Percentiles rank a stretch among this genome's conserved stretches.
Conservation (phyloP, 768 basidiomycete species). For the Tricholoma flavovirens region DNA sequence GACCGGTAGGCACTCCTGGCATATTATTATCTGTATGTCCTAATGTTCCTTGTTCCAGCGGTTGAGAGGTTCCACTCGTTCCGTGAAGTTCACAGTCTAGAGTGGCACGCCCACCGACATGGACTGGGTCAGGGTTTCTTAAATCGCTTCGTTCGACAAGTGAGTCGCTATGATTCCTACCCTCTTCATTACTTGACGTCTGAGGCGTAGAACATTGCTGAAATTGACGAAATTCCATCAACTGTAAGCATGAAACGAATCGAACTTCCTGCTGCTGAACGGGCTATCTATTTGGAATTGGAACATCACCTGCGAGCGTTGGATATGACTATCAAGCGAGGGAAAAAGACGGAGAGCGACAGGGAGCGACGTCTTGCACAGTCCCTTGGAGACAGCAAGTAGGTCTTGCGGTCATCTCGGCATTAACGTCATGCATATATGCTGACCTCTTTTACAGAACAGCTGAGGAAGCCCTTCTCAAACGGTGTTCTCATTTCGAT, state of each 20-base stretch:
- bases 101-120: conserved; percentile 91
- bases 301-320: conserved; percentile 89
- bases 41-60: conserved; percentile 35
- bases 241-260: conserved; percentile 57
- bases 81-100: conserved; percentile 86
- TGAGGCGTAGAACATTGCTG: conserved; percentile 73
- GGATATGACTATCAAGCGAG: conserved; percentile 74
- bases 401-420: conserved; percentile 23
- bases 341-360: conserved; percentile 71
- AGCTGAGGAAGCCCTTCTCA: conserved; percentile 88
- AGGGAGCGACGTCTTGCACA: conserved; percentile 83
- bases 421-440: background rate
- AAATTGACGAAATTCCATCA: conserved; percentile 93
- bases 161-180: conserved; percentile 24
- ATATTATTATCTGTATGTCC: background rate
- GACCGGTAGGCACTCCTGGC: conserved; percentile 50
- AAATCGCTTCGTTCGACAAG: conserved; percentile 81
- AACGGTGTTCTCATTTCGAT: conserved; percentile 94
- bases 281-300: conserved; percentile 90
- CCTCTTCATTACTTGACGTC: conserved; percentile 6
- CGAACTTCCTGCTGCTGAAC: conserved; percentile 84
- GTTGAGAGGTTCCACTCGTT: conserved; percentile 95
- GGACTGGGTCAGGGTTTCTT: conserved; percentile 77
- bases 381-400: conserved; percentile 87
- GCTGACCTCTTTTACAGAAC: conserved; percentile 39